These are phyloP conservation scores for Lepidium africanum DNA, from an alignment of 345 rosid genomes.

Conservation along the genomic window DNA sequence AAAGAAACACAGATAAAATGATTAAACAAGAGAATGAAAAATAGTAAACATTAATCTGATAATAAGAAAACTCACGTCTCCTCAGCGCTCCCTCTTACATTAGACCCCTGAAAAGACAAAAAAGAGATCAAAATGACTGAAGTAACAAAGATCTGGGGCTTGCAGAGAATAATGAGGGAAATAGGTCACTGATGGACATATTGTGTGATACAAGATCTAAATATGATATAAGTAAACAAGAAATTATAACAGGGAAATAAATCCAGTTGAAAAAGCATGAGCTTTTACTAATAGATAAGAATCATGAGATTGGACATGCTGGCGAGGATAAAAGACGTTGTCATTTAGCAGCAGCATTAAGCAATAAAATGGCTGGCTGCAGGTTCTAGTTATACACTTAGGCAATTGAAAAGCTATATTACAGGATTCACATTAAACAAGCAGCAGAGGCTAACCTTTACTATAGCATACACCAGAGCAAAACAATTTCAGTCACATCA, in stretches of 20 bases:
- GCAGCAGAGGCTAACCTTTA: background rate
- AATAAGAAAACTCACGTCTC: slow-evolving; percentile 27
- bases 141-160: slow-evolving; percentile 7
- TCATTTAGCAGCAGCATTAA: background rate
- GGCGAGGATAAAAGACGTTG: background rate
- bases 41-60: background rate
- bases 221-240: background rate
- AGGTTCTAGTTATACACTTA: background rate
- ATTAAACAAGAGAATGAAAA: slow-evolving; percentile 18
- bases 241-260: background rate
- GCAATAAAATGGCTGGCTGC: background rate
- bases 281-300: background rate
- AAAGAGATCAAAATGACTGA: background rate
- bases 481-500: background rate
- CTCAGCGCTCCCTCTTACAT: slow-evolving; percentile 38
- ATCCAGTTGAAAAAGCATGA: background rate
- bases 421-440: background rate
- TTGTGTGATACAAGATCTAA: background rate
- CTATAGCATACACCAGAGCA: slow-evolving; percentile 1
- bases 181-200: background rate
- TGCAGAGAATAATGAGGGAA: background rate
- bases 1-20: slow-evolving; percentile 13
- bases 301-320: background rate
- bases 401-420: background rate
- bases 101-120: slow-evolving; percentile 40